Evolutionary conservation across 2,329 filamentous ascomycete species (phyloP), one percentile per base, ranked within the genome.

Genomic region (Cladosporium oxysporum): DNA sequence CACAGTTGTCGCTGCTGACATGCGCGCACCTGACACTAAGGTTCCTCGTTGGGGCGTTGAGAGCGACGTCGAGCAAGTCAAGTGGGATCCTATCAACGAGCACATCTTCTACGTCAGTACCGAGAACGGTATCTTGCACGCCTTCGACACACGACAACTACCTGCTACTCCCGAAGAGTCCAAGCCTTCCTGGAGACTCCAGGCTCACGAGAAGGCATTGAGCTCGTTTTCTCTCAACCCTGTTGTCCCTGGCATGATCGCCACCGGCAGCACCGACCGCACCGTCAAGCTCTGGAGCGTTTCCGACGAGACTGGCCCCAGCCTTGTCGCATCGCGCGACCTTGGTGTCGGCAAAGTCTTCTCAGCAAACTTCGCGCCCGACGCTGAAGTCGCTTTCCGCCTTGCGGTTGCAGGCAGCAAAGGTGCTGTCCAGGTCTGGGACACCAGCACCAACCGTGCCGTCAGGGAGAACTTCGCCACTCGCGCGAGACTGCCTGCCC

Each of bases 271-370:
- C 2, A 93, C 91, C 16, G 95, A 99, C 83, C 94, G 92, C 83
- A 91, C 90, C 6, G 93, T 98, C 73, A 99, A 99, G 84, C 84
- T 99, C 66, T 99, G 95, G 95, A 97, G 97, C 79, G 88, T 97
- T 66, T 67, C 70, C 31, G 68, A 68, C 14, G 86, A 90, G 72
- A 86, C 87, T 49, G 93, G 92, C 2, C 95, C 95, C 1, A 91
- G 88, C 67, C 91, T 99, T 87, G 92, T 99, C 1, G 91, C 96
- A 5, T 91, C 91, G 29, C 89, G 95, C 71, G 94, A 98, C 78
- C 83, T 98, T 55, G 95, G 96, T 64, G 91, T 99, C 21, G 95
- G 95, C 67, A 96, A 94, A 80, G 91, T 99, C 44, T 99, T 99
- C 79, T 92, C 92, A 12, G 91, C 93, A 2, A 87, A 86, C 7